Conservation (phyloP, 202 grass and related monocot species). For the Panicum virgatum region DNA sequence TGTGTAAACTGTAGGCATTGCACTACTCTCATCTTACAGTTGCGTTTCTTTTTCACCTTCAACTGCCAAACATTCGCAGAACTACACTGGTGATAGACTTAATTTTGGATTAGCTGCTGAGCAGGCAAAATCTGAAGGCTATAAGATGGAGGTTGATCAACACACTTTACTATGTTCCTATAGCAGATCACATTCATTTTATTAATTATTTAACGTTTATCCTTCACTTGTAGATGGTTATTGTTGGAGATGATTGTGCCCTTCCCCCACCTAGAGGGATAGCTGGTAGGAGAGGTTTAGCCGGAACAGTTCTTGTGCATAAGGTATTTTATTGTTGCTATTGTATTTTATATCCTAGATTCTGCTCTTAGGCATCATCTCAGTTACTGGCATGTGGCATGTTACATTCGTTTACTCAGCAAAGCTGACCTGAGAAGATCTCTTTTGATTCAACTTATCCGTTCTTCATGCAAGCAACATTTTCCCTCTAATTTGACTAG, state of each 20-base stretch:
- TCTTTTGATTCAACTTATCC: background rate
- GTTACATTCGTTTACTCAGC: background rate
- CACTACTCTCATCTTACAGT: background rate
- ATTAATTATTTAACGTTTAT: slow-evolving; percentile 34
- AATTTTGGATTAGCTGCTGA: slow-evolving; percentile 99
- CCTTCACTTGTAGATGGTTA: slow-evolving; percentile 72
- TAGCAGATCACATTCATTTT: slow-evolving; percentile 13
- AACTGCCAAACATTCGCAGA: slow-evolving; percentile 62
- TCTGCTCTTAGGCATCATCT: slow-evolving; percentile 12
- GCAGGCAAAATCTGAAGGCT: slow-evolving; percentile 98
- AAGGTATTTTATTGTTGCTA: slow-evolving; percentile 61
- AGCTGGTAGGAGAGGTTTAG: slow-evolving; percentile 97
- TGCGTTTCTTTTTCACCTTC: slow-evolving; percentile 20
- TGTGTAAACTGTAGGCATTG: background rate
- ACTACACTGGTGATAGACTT: slow-evolving; percentile 98
- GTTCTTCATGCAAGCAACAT: background rate
- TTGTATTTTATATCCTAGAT: slow-evolving; percentile 26
- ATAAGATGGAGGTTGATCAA: slow-evolving; percentile 86
- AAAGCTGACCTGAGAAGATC: slow-evolving; percentile 11
- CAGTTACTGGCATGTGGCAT: background rate
- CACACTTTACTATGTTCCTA: slow-evolving; percentile 30
- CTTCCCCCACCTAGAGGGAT: slow-evolving; percentile 93
- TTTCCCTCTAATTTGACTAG: slow-evolving; percentile 20
- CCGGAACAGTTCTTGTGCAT: slow-evolving; percentile 90
- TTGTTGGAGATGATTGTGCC: slow-evolving; percentile 99